Conservation (phyloP, 306 rosid genomes). For the Castanopsis chinensis region DNA sequence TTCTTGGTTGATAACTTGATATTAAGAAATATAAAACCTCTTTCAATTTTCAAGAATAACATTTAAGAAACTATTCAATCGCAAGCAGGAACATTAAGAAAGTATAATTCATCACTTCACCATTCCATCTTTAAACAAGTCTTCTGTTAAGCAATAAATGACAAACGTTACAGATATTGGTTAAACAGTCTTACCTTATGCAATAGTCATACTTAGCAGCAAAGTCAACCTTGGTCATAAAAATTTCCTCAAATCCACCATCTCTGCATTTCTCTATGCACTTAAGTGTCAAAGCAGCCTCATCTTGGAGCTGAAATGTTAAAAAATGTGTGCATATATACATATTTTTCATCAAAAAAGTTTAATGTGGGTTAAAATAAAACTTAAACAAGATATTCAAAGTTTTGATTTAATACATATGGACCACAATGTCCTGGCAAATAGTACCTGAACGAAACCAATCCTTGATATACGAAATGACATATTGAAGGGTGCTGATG, state of each 20-base stretch:
- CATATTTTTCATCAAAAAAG: slow-evolving; percentile 5
- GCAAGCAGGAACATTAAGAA: background rate
- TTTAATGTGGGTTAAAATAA: background rate
- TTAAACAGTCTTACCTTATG: slow-evolving; percentile 56
- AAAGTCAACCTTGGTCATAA: slow-evolving; percentile 79
- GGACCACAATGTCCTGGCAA: slow-evolving; percentile 3
- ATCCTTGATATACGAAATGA: slow-evolving; percentile 64
- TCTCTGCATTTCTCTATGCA: slow-evolving; percentile 73
- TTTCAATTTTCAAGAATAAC: background rate
- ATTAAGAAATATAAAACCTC: background rate
- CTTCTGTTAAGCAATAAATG: slow-evolving; percentile 10
- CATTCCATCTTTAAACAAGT: slow-evolving; percentile 10
- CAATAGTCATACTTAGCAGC: slow-evolving; percentile 79
- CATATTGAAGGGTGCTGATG: slow-evolving; percentile 58
- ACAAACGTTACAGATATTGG: background rate
- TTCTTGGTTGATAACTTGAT: background rate
- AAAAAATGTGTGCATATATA: background rate
- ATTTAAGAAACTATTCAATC: background rate
- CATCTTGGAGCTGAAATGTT: slow-evolving; percentile 70
- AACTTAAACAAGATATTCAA: background rate
- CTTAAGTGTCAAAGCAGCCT: slow-evolving; percentile 63
- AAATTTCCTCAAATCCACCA: slow-evolving; percentile 85
- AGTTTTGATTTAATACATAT: background rate
- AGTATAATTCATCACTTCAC: background rate
- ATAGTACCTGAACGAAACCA: slow-evolving; percentile 71